These are phyloP conservation scores for Luvunga scandens DNA, from an alignment of 345 rosid genomes.

Conservation along the genomic window DNA sequence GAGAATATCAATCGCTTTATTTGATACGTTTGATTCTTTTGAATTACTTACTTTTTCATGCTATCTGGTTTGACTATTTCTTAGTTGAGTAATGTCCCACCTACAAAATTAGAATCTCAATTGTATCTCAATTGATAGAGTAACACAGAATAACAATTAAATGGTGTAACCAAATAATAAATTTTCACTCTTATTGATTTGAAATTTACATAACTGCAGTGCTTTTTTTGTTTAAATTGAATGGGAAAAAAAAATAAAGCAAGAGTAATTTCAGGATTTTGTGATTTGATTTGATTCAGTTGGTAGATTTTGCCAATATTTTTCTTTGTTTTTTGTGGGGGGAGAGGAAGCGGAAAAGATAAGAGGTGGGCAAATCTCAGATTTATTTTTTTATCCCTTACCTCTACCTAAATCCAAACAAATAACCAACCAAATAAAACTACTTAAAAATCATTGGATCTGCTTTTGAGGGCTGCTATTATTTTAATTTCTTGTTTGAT, in stretches of 20 bases:
- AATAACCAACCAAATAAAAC: accelerated
- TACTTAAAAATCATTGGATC: too few species aligned
- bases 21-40: background rate
- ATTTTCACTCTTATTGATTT: too few species aligned
- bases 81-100: background rate
- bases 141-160: too few species aligned
- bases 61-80: background rate
- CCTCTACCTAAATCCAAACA: accelerated
- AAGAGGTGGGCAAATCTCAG: too few species aligned
- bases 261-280: too few species aligned
- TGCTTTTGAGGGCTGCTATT: accelerated
- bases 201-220: background rate
- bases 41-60: background rate
- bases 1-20: background rate
- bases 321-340: too few species aligned
- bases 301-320: accelerated
- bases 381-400: too few species aligned
- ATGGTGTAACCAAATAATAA: background rate
- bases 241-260: too few species aligned
- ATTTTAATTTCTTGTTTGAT: too few species aligned
- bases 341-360: too few species aligned
- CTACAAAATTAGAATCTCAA: too few species aligned
- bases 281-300: too few species aligned
- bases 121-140: background rate
- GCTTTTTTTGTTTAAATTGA: background rate